phyloP scores from a whole-genome alignment of 805 yeast genomes.

The Cyberlindnera mrakii region DNA sequence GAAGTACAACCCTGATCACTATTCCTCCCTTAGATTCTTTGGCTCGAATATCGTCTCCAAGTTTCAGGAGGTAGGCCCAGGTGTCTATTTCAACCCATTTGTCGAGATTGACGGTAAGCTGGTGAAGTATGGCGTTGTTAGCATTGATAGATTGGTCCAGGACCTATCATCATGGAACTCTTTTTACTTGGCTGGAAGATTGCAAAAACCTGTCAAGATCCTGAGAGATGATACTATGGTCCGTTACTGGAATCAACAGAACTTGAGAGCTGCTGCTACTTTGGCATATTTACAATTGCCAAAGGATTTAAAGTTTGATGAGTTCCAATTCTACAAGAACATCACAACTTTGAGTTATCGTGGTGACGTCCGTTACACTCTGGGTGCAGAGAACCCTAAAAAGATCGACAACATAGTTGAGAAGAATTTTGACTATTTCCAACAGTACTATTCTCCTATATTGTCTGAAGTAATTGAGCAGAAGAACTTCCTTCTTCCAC shows the following conservation, averaged over 20 bases:
- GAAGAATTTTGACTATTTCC: slow-evolving; percentile 67
- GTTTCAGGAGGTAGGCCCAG: slow-evolving; percentile 74
- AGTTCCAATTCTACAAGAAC: slow-evolving; percentile 62
- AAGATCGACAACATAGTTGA: slow-evolving; percentile 81
- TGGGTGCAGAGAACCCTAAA: slow-evolving; percentile 89
- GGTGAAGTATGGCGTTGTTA: slow-evolving; percentile 85
- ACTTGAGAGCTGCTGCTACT: slow-evolving; percentile 72
- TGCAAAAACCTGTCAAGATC: slow-evolving; percentile 89
- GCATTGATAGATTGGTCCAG: slow-evolving; percentile 47
- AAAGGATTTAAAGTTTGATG: slow-evolving; percentile 39
- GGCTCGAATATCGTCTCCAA: slow-evolving; percentile 54
- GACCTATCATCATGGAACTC: slow-evolving; percentile 85
- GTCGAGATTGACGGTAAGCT: slow-evolving; percentile 53
- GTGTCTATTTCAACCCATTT: slow-evolving; percentile 91
- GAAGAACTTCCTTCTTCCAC: slow-evolving; percentile 29
- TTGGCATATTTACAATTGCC: slow-evolving; percentile 37
- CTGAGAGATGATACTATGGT: slow-evolving; percentile 59
- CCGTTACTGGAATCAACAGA: slow-evolving; percentile 64
- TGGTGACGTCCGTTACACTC: slow-evolving; percentile 83
- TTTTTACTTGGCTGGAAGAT: slow-evolving; percentile 83
- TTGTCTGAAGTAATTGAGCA: slow-evolving; percentile 30
- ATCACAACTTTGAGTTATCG: slow-evolving; percentile 77
- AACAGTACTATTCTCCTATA: slow-evolving; percentile 65
- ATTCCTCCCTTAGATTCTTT: slow-evolving; percentile 57
- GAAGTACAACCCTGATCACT: slow-evolving; percentile 64